These are phyloP conservation scores for Hevea brasiliensis DNA, from an alignment of 345 rosid species.

Conservation along the genomic window DNA sequence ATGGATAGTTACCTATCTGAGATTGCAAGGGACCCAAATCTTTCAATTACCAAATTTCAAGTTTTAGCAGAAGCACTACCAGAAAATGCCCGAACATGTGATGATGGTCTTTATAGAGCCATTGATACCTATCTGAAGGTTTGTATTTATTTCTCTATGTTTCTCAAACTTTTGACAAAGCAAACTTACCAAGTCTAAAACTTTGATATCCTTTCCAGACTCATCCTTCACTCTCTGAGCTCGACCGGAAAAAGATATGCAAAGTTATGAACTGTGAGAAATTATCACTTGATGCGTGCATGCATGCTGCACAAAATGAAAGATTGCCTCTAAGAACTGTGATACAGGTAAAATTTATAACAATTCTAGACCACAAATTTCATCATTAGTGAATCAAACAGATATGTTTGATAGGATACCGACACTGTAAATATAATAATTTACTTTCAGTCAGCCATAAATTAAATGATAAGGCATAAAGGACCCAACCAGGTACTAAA, in stretches of 20 bases:
- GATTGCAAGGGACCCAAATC: conserved; percentile 76
- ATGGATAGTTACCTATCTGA: conserved; percentile 74
- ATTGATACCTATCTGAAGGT: conserved; percentile 93
- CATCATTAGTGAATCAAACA: not conserved
- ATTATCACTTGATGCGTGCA: conserved; percentile 86
- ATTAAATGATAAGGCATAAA: not conserved
- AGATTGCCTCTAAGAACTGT: conserved; percentile 80
- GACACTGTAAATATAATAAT: not conserved
- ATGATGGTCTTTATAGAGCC: conserved; percentile 91
- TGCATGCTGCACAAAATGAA: conserved; percentile 92
- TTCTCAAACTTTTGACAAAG: not conserved
- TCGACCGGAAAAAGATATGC: conserved; percentile 71
- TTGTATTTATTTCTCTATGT: conserved; percentile 13
- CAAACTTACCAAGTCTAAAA: conserved; percentile 1
- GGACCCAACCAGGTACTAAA: not conserved
- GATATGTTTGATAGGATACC: not conserved
- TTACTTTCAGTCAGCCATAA: not conserved
- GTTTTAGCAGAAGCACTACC: conserved; percentile 78
- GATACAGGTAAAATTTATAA: conserved; percentile 60
- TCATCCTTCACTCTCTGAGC: conserved; percentile 70
- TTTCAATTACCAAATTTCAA: conserved; percentile 72
- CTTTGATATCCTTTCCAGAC: conserved; percentile 44
- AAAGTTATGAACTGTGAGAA: conserved; percentile 72
- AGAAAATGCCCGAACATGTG: conserved; percentile 58
- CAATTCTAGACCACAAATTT: not conserved